A percentile compares a stretch with the other conserved stretches of the same genome.
These are phyloP conservation scores for Carex pumila DNA, from an alignment of 176 grass and related monocot genomes.

Conservation along the genomic window DNA sequence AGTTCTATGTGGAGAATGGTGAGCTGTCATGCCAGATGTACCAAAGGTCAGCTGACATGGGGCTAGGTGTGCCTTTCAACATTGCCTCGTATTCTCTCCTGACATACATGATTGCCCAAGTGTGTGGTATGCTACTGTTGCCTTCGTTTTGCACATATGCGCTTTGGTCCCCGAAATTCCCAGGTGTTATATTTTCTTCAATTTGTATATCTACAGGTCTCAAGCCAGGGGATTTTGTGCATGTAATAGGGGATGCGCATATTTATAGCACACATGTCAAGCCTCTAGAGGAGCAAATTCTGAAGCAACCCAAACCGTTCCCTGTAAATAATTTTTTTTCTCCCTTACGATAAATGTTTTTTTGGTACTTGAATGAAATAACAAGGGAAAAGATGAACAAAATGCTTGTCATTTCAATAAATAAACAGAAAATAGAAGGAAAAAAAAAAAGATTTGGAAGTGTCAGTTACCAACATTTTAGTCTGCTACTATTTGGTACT, in stretches of 20 bases:
- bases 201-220: constrained; percentile 36
- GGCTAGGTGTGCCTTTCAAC: constrained; percentile 85
- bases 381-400: not conserved
- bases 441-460: not conserved
- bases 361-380: not conserved
- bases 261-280: constrained; percentile 77
- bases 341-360: not conserved
- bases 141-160: not conserved
- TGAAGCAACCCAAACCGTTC: constrained; percentile 84
- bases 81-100: constrained; percentile 80
- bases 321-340: constrained; percentile 47
- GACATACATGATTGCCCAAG: constrained; percentile 82
- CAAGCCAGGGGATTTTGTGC: constrained; percentile 74
- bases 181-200: not conserved
- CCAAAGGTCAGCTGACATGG: constrained; percentile 87
- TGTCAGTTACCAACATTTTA: not conserved
- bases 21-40: constrained; percentile 97
- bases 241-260: constrained; percentile 89
- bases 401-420: not conserved
- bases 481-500: not conserved
- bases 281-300: constrained; percentile 76
- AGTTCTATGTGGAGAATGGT: constrained; percentile 83
- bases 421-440: not conserved
- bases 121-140: constrained; percentile 66
- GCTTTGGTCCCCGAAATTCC: not conserved